Percentiles rank a stretch among this genome's conserved stretches.
Evolutionary conservation across 495 filamentous ascomycete species (phyloP).

Genomic region (Trichocladium uniseriatum): DNA sequence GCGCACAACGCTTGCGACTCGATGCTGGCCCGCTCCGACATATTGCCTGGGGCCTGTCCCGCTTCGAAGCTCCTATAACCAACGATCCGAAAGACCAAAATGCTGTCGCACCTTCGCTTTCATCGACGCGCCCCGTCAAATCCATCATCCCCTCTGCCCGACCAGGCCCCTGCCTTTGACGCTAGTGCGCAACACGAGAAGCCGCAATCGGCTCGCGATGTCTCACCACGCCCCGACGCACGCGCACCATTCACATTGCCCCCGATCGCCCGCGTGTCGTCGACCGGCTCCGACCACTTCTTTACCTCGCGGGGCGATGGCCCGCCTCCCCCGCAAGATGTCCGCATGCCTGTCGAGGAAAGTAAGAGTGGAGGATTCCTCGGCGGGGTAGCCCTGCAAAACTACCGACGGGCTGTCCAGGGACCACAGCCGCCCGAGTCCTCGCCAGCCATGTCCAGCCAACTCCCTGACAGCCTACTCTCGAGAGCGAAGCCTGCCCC

Average conservation of each 20-base stretch:
- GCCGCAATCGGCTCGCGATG: conserved; percentile 29
- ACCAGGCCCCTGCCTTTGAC: conserved; percentile 31
- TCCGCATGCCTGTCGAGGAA: conserved; percentile 19
- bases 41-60: too few relatives aligned
- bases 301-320: conserved; percentile 8
- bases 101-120: conserved; percentile 49
- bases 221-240: conserved; percentile 29
- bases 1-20: too few relatives aligned
- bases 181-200: conserved; percentile 28
- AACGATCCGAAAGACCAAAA: conserved; percentile 12
- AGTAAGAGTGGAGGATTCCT: conserved; percentile 25
- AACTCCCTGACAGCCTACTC: conserved; percentile 17
- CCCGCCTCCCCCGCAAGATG: conserved; percentile 17
- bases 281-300: conserved; percentile 24
- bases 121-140: conserved; percentile 45
- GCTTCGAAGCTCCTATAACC: too few relatives aligned
- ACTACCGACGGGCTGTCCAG: conserved; percentile 26
- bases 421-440: conserved; percentile 15
- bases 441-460: conserved; percentile 8
- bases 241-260: conserved; percentile 35
- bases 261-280: conserved; percentile 39
- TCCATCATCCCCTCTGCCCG: conserved; percentile 42
- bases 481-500: conserved; percentile 23
- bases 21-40: too few relatives aligned
- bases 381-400: conserved; percentile 33